Percentiles rank a stretch among this genome's conserved stretches.
Evolutionary conservation across 2,329 filamentous ascomycete species (phyloP).

Genomic region (Lasiodiplodia gonubiensis): DNA sequence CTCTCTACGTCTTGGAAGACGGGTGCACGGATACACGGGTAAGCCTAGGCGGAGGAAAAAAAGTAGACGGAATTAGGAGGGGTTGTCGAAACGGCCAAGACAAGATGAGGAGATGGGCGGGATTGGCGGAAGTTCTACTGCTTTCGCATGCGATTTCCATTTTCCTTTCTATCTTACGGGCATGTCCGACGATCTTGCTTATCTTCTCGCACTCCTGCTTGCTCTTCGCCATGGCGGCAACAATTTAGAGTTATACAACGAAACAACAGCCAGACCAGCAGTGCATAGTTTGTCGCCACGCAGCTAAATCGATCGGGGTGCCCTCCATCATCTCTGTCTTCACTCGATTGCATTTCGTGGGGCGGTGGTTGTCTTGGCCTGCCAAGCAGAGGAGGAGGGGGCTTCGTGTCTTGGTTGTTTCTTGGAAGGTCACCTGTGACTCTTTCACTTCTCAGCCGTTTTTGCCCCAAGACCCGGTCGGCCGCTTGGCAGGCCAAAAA

Average conservation of each 20-base stretch:
- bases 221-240: neutral
- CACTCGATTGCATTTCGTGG: neutral
- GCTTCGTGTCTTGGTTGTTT: neutral
- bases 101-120: neutral
- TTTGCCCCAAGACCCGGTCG: constrained; percentile 7
- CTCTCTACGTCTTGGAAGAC: neutral
- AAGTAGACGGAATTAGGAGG: neutral
- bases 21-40: neutral
- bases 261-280: neutral
- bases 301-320: neutral
- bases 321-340: neutral
- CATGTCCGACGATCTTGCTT: neutral
- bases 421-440: constrained; percentile 21
- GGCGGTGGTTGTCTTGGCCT: neutral
- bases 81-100: neutral
- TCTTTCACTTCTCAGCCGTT: neutral
- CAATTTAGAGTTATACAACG: neutral
- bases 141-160: neutral
- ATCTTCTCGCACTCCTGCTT: neutral
- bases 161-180: neutral
- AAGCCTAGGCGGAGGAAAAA: neutral
- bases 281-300: neutral
- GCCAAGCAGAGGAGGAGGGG: constrained; percentile 6
- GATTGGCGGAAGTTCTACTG: neutral
- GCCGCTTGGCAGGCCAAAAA: neutral